Base-by-base conservation (phyloP, 1,139 yeast genomes). In the Diutina neorugosa region DNA sequence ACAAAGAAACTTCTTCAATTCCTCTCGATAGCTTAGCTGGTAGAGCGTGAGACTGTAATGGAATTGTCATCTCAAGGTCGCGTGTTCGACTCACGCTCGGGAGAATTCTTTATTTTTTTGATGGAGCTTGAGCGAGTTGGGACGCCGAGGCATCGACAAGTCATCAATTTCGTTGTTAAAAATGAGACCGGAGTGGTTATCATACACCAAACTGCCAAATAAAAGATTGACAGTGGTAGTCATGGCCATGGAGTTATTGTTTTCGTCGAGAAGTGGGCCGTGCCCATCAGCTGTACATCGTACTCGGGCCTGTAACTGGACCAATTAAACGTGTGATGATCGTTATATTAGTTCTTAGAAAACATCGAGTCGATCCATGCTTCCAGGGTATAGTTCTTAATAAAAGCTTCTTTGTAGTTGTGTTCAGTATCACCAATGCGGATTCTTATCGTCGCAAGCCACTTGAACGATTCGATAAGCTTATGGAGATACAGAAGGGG, bases 101-200 rank as follows among this genome's bases (percentile, higher is more conserved):
- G 50, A 46, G 50, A 46, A 27, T 46, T 46, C 19, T 23, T n/a
- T n/a, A n/a, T n/a, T n/a, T n/a, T 46, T 46, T 46, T 46, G 9
- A 21, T n/a, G n/a, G n/a, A n/a, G n/a, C n/a, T n/a, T n/a, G n/a
- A 43, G 20, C 25, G 16, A 19, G 23, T 23, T 44, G 12, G 7
- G n/a, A 43, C 74, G 67, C 20, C 74, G 70, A 0, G 95, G 93
- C 44, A 80, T 73, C 16, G 96, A 84, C 62, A 93, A 93, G 65
- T 93, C 98, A 66, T 93, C 97, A 97, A 93, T 91, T 65, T 93
- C 90, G 59, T 89, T 84, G 69, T 93, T 93, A 61, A 93, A 70
- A 8, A 93, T 76, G 14, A 93, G 71, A 1, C 98, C 98, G 0
- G 98, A 90, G 1, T 57, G 64, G 1, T 85, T 84, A 63, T 91